Evolutionary conservation across 2,329 filamentous ascomycete genomes (phyloP).

Genomic region (Cercospora zeina): DNA sequence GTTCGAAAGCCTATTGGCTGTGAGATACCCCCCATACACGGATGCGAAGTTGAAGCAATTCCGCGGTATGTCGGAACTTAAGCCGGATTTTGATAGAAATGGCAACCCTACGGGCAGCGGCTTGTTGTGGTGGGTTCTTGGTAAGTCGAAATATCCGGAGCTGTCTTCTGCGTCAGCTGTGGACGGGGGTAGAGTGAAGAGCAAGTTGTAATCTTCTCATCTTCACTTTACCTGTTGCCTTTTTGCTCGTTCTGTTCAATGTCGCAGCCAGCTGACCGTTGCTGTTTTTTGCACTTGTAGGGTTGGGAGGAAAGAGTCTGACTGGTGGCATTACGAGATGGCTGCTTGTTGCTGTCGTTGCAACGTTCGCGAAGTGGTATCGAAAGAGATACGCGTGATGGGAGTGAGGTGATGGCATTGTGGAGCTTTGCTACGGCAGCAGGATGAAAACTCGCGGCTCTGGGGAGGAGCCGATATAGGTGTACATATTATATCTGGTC

Average conservation of each 20-base stretch:
- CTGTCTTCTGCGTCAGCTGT: not conserved
- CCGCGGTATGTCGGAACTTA: slow-evolving; percentile 52
- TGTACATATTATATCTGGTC: not conserved
- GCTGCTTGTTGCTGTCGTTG: slow-evolving; percentile 33
- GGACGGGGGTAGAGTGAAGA: slow-evolving; percentile 6
- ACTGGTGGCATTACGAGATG: slow-evolving; percentile 35
- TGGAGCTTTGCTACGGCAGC: not conserved
- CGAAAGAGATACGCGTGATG: slow-evolving; percentile 17
- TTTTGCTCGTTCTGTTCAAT: not conserved
- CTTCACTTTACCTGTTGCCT: not conserved
- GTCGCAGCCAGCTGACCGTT: slow-evolving; percentile 8
- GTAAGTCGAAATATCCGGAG: slow-evolving; percentile 22
- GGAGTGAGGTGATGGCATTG: not conserved
- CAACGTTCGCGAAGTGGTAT: slow-evolving; percentile 26
- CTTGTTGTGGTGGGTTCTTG: slow-evolving; percentile 37
- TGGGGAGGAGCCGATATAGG: not conserved
- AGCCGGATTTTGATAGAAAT: slow-evolving; percentile 62
- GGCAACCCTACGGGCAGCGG: slow-evolving; percentile 44
- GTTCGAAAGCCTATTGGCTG: slow-evolving; percentile 65
- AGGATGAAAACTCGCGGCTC: not conserved
- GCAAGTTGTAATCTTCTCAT: slow-evolving; percentile 7
- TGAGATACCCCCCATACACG: slow-evolving; percentile 65
- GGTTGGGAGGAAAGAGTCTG: slow-evolving; percentile 36
- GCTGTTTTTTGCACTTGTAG: slow-evolving; percentile 15
- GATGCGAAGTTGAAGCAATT: slow-evolving; percentile 56